Evolutionary conservation across 1,139 yeast species (phyloP).

Genomic region (Yamadazyma oceani): DNA sequence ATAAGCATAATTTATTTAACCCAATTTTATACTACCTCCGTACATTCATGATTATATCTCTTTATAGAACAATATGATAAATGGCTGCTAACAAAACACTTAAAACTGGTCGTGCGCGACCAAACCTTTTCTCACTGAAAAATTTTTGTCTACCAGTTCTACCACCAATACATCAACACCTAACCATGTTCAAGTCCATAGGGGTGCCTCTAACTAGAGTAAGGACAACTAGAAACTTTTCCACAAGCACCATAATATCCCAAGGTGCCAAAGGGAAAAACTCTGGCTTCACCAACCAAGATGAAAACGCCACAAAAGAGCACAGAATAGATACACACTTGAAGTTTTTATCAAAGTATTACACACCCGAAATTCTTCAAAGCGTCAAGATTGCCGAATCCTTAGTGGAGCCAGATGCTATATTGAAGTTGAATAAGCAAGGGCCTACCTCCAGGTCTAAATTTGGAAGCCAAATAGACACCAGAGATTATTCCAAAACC

Average conservation of each 20-base stretch:
- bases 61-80: too few species aligned
- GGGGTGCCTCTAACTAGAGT: too few species aligned
- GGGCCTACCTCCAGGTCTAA: constrained; percentile 34
- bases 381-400: constrained; percentile 81
- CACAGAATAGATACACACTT: constrained; percentile 45
- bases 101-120: too few species aligned
- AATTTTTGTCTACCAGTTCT: constrained; percentile 1
- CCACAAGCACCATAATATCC: neutral
- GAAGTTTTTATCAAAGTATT: constrained; percentile 64
- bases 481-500: constrained; percentile 30
- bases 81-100: too few species aligned
- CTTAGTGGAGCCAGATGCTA: constrained; percentile 62
- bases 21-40: too few species aligned
- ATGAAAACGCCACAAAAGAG: neutral
- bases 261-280: constrained; percentile 1
- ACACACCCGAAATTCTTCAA: constrained; percentile 74
- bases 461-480: constrained; percentile 28
- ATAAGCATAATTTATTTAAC: too few species aligned
- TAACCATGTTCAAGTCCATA: constrained; percentile 6
- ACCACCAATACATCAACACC: neutral
- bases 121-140: neutral
- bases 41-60: too few species aligned
- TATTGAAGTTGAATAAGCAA: constrained; percentile 32
- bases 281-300: neutral
- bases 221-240: neutral